phyloP scores from a whole-genome alignment of 768 basidiomycete genomes.

The Trametes meyenii region DNA sequence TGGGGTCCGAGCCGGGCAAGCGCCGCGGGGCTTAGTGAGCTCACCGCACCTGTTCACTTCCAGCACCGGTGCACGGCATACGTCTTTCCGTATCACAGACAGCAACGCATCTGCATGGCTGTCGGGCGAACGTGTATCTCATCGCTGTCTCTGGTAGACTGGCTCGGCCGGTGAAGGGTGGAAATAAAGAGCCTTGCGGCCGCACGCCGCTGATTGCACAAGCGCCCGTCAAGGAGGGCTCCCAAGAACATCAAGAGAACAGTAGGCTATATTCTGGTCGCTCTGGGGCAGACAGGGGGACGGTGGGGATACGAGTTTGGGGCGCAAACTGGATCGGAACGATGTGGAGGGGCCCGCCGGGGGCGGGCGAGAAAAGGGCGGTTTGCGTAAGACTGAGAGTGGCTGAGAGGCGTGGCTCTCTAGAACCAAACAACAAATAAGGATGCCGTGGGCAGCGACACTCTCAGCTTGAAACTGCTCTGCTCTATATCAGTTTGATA shows the following conservation, averaged over 20 bases:
- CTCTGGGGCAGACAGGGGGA: neutral
- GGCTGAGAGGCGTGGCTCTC: constrained; percentile 34
- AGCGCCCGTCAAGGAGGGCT: constrained; percentile 13
- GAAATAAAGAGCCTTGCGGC: neutral
- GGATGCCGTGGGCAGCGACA: constrained; percentile 34
- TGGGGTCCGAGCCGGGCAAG: constrained; percentile 11
- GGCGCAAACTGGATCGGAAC: neutral
- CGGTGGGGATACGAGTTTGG: neutral
- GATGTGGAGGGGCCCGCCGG: constrained; percentile 6
- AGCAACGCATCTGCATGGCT: constrained; percentile 4
- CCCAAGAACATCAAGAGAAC: neutral
- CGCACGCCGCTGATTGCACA: constrained; percentile 3
- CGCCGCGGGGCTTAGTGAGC: constrained; percentile 11
- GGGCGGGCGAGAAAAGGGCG: constrained; percentile 24
- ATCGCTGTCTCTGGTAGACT: constrained; percentile 1
- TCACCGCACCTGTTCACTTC: neutral
- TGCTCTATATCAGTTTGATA: constrained; percentile 36
- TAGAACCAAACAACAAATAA: constrained; percentile 37
- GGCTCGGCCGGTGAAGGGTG: constrained; percentile 17
- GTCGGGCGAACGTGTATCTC: constrained; percentile 11
- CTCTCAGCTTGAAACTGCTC: constrained; percentile 34
- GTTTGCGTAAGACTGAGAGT: constrained; percentile 29
- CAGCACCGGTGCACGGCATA: constrained; percentile 6
- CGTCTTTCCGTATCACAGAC: constrained; percentile 3
- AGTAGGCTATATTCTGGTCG: neutral